Base-by-base conservation (phyloP, 441 rosid species). In the Euphorbia corollata region DNA sequence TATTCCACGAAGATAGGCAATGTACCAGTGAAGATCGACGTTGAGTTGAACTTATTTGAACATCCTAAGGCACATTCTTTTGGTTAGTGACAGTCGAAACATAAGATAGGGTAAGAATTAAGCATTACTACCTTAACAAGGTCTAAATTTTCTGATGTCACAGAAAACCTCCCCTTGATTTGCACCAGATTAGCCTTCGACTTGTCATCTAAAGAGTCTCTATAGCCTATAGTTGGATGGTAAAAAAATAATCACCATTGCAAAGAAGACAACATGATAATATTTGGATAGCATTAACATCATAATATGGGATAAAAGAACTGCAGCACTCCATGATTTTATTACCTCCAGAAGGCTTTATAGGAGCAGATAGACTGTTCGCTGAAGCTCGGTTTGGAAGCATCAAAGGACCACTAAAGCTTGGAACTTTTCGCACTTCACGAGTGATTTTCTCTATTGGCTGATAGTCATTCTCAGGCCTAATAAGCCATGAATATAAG, bases 311-410 rank as follows among this genome's bases (percentile, higher is more conserved):
- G 24, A 67, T 19, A 59, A 57, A 67, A 62, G 45, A 20, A 63
- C 22, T 38, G 63, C 32, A 63, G 61, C 59, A 59, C n/a, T 38
- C n/a, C 63, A 23, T 3, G 38, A 51, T 64, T 50, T 27, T 63
- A 73, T 50, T 80, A 91, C 99, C 99, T 84, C 86, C 94, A 47
- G 99, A 90, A 72, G 92, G 87, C 75, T 92, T 95, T 59, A 85
- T 92, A 34, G 99, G 99, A 82, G 98, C 99, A 67, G 99, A 95
- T 73, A 92, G 78, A 69, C 99, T 95, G 79, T 95, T 92, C 45
- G 99, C 91, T 39, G 99, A 95, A 74, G 99, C 99, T 69, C 97
- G 85, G 68, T 79, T 92, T 65, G 99, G 84, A 78, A 95, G 97
- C 88, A 79, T 87, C 73, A 95, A 73, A 56, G 99, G 99, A 74